These are phyloP conservation scores for Gymnopus androsaceus DNA, from an alignment of 1,284 basidiomycete genomes.

Conservation along the genomic window DNA sequence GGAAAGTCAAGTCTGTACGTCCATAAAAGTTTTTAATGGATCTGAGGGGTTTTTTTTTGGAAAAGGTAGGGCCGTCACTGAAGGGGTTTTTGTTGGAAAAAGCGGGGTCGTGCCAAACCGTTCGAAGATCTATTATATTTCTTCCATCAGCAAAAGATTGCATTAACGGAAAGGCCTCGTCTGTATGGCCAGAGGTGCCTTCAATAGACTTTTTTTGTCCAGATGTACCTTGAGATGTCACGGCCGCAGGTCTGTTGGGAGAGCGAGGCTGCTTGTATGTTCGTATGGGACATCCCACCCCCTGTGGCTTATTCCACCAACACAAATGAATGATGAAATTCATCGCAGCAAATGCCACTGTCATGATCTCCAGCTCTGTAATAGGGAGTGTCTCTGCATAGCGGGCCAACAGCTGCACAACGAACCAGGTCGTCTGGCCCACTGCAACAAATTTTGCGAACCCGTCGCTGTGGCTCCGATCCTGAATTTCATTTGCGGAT, in stretches of 20 bases:
- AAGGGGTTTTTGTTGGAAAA: too few species aligned
- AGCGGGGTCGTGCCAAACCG: too few species aligned
- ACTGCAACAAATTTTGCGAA: constrained; percentile 19
- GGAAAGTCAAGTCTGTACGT: too few species aligned
- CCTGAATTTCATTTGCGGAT: constrained; percentile 18
- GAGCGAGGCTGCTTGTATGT: neutral
- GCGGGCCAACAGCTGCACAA: constrained; percentile 19
- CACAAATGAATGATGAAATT: constrained; percentile 16
- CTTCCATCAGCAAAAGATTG: too few species aligned
- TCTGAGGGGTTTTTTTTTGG: too few species aligned
- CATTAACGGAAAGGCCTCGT: too few species aligned
- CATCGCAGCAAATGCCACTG: constrained; percentile 19
- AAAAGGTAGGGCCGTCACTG: too few species aligned
- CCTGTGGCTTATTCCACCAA: constrained; percentile 23
- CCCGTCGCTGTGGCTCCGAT: constrained; percentile 19
- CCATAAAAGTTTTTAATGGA: too few species aligned
- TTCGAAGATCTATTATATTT: too few species aligned
- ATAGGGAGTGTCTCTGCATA: constrained; percentile 7
- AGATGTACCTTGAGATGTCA: neutral
- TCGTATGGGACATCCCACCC: constrained; percentile 9
- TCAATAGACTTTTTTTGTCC: too few species aligned
- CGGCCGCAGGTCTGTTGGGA: neutral
- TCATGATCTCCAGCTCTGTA: constrained; percentile 21
- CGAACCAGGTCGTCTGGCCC: constrained; percentile 22
- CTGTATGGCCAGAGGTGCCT: too few species aligned